phyloP scores from a whole-genome alignment of 2,329 filamentous ascomycete genomes.

The Monilinia vaccinii-corymbosi region DNA sequence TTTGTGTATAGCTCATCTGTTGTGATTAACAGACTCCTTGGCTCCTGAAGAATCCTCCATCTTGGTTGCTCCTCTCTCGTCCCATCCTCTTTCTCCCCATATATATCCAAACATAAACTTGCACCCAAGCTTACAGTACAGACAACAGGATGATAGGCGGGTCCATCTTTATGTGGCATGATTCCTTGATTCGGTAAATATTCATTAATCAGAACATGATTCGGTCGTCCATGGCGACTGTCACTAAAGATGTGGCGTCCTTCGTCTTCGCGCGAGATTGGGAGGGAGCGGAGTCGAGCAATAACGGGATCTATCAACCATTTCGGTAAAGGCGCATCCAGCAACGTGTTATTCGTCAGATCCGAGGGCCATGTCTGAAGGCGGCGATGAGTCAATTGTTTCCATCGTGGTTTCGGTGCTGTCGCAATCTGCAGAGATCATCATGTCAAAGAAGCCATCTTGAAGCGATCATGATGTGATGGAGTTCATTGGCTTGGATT shows the following conservation, averaged over 20 bases:
- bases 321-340: conserved; percentile 62
- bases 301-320: conserved; percentile 70
- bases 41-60: conserved; percentile 68
- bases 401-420: conserved; percentile 73
- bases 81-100: conserved; percentile 53
- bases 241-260: conserved; percentile 42
- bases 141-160: conserved; percentile 78
- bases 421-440: conserved; percentile 38
- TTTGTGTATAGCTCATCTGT: conserved; percentile 58
- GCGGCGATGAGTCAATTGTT: conserved; percentile 75
- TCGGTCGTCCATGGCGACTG: conserved; percentile 69
- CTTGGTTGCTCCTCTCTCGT: conserved; percentile 42
- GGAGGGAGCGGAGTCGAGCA: conserved; percentile 46
- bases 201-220: conserved; percentile 91
- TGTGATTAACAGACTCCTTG: conserved; percentile 69
- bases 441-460: neutral
- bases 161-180: conserved; percentile 92
- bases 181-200: conserved; percentile 86
- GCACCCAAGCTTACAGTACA: conserved; percentile 83
- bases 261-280: conserved; percentile 28
- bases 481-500: conserved; percentile 2
- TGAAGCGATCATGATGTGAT: neutral
- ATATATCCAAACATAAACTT: conserved; percentile 69
- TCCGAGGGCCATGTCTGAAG: conserved; percentile 87
- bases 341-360: conserved; percentile 67